Percentiles rank a stretch among this genome's conserved stretches.
Evolutionary conservation across 2,329 filamentous ascomycete species (phyloP).

Genomic region (Leptosphaerulina australis): DNA sequence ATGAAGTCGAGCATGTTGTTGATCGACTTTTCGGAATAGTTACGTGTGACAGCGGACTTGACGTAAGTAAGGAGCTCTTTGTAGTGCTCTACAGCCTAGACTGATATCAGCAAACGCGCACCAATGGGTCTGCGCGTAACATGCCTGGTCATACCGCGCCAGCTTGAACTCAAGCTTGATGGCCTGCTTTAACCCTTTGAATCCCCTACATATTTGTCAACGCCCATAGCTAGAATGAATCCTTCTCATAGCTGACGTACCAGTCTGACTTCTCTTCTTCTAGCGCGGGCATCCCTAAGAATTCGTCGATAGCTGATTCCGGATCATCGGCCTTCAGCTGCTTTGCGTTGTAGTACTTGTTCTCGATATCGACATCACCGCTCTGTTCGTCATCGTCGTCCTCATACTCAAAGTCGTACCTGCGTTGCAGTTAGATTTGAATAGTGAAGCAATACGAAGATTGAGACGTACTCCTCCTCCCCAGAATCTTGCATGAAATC

Average conservation of each 20-base stretch:
- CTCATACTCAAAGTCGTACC: constrained; percentile 97
- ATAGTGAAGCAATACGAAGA: neutral
- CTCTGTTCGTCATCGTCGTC: constrained; percentile 88
- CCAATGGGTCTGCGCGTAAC: neutral
- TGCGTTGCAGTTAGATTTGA: constrained; percentile 38
- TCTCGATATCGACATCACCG: constrained; percentile 93
- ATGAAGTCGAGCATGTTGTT: constrained; percentile 99
- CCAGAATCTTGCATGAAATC: constrained; percentile 95
- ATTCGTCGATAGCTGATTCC: constrained; percentile 87
- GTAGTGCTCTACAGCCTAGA: constrained; percentile 87
- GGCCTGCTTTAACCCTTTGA: constrained; percentile 96
- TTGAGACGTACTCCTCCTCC: constrained; percentile 72
- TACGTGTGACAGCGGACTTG: constrained; percentile 93
- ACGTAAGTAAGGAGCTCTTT: constrained; percentile 95
- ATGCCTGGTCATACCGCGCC: constrained; percentile 82
- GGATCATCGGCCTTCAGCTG: constrained; percentile 89
- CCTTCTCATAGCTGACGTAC: constrained; percentile 50
- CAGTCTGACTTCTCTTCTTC: constrained; percentile 95
- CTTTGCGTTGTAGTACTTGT: constrained; percentile 99
- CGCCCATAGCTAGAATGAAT: neutral
- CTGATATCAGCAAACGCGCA: constrained; percentile 25
- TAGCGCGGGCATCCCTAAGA: constrained; percentile 81
- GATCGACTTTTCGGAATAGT: constrained; percentile 99
- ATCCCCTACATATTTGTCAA: constrained; percentile 63
- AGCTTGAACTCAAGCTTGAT: constrained; percentile 97